Conservation (phyloP, 164 flowering plant genomes). For the Magnolia kwangsiensis region DNA sequence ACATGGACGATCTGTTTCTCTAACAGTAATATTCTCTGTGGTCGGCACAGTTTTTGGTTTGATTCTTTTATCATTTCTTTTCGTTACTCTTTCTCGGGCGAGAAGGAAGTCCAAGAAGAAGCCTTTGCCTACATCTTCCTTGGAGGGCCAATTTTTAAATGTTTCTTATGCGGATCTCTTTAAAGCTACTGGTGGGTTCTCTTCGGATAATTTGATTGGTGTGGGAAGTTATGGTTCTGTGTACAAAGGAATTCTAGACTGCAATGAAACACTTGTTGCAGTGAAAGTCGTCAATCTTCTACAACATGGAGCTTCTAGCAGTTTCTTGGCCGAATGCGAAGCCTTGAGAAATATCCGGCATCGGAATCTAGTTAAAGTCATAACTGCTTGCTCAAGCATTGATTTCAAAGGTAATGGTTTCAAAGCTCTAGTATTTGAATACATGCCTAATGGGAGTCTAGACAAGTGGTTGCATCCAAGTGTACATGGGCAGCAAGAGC, state of each 20-base stretch:
- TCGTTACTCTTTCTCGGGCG: not conserved
- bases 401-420: constrained; percentile 19
- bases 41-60: not conserved
- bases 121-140: not conserved
- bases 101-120: constrained; percentile 1
- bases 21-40: not conserved
- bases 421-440: constrained; percentile 19
- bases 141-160: not conserved
- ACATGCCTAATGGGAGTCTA: constrained; percentile 22
- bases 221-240: constrained; percentile 19
- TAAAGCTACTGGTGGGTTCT: constrained; percentile 16
- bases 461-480: constrained; percentile 22
- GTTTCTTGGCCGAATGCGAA: constrained; percentile 22
- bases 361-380: constrained; percentile 16
- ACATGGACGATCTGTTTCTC: not conserved
- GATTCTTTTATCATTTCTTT: not conserved
- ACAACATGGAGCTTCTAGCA: constrained; percentile 16
- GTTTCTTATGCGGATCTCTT: constrained; percentile 17
- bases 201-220: constrained; percentile 14
- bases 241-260: constrained; percentile 12
- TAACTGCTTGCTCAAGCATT: constrained; percentile 15
- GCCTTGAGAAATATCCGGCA: constrained; percentile 7
- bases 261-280: constrained; percentile 5
- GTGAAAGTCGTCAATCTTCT: constrained; percentile 21
- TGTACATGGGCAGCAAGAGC: not conserved